A percentile compares a stretch with the other conserved stretches of the same genome.
Conservation (phyloP, 176 grass and related monocot genomes). For the Aegilops sharonensis region DNA sequence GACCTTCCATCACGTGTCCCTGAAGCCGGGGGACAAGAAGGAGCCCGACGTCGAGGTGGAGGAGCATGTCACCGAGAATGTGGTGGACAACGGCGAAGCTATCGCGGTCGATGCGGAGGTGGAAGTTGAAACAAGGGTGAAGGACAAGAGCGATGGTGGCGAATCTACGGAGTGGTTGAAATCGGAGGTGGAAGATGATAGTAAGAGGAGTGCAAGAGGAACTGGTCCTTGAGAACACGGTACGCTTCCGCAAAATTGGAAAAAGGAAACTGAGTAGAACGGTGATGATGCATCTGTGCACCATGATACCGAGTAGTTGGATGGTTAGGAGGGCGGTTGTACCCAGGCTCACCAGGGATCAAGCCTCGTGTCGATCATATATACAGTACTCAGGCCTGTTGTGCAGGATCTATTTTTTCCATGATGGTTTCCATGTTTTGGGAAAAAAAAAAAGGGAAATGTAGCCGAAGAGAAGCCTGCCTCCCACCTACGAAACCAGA, state of each 20-base stretch:
- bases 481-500: too few relatives aligned
- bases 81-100: conserved; percentile 25
- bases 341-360: too few relatives aligned
- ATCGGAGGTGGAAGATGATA: conserved; percentile 11
- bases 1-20: conserved; percentile 54
- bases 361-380: too few relatives aligned
- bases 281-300: too few relatives aligned
- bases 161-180: conserved; percentile 34
- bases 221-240: neutral
- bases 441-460: too few relatives aligned
- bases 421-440: too few relatives aligned
- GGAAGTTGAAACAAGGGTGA: conserved; percentile 30
- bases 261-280: neutral
- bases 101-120: conserved; percentile 29
- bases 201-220: neutral
- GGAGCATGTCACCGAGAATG: conserved; percentile 51
- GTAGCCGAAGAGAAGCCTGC: too few relatives aligned
- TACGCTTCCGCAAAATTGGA: neutral
- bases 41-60: conserved; percentile 50
- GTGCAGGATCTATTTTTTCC: too few relatives aligned
- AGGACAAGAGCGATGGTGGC: neutral
- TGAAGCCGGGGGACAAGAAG: conserved; percentile 42
- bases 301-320: too few relatives aligned
- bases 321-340: too few relatives aligned
- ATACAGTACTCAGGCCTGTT: too few relatives aligned